Percentiles rank a stretch among this genome's conserved stretches.
These are phyloP conservation scores for Venturia effusa DNA, from an alignment of 2,329 filamentous ascomycete genomes.

Conservation along the genomic window DNA sequence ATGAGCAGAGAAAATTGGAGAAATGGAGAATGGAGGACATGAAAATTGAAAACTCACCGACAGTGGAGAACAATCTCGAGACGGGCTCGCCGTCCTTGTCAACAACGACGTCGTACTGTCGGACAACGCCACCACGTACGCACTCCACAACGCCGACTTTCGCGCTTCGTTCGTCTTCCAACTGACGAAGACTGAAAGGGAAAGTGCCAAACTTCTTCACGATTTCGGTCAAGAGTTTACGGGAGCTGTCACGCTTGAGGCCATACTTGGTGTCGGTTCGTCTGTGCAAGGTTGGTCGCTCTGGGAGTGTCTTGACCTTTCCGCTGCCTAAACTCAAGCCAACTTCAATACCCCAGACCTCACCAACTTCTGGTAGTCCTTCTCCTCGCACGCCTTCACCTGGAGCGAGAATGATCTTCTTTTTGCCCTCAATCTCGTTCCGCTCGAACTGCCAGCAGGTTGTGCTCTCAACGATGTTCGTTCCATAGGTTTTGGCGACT, in stretches of 20 bases:
- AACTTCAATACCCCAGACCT: constrained; percentile 97
- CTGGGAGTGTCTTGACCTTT: constrained; percentile 86
- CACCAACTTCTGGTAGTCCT: constrained; percentile 74
- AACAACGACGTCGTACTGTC: constrained; percentile 91
- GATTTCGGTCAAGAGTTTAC: constrained; percentile 86
- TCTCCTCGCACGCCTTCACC: constrained; percentile 85
- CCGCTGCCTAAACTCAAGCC: constrained; percentile 82
- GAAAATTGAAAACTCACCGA: constrained; percentile 58
- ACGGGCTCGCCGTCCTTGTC: constrained; percentile 85
- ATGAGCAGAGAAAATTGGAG: not conserved
- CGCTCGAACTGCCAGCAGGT: constrained; percentile 94
- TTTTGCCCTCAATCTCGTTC: constrained; percentile 95
- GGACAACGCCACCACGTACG: constrained; percentile 82
- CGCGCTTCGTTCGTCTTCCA: constrained; percentile 90
- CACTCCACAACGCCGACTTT: constrained; percentile 96
- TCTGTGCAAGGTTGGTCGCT: constrained; percentile 84
- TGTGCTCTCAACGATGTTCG: constrained; percentile 92
- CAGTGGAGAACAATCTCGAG: constrained; percentile 76
- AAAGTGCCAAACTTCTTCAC: constrained; percentile 96
- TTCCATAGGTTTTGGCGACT: constrained; percentile 81
- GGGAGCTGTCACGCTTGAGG: constrained; percentile 86
- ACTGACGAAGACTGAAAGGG: constrained; percentile 93
- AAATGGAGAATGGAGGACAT: not conserved
- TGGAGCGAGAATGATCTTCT: constrained; percentile 92
- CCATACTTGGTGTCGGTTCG: constrained; percentile 85